Conservation (phyloP, 2,329 filamentous ascomycete genomes). For the Colletotrichum musae region DNA sequence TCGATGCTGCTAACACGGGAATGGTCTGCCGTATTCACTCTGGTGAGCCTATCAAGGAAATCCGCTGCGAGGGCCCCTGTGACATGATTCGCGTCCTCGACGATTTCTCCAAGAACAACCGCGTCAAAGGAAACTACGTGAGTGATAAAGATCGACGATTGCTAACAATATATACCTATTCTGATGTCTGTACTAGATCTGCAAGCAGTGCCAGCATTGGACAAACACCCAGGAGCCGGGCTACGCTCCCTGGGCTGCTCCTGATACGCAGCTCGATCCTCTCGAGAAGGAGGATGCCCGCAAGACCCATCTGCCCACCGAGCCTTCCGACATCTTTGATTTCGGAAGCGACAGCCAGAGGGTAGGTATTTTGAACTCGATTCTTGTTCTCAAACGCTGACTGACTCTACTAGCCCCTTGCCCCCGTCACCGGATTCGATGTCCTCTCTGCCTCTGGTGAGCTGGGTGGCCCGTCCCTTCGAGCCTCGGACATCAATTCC, state of each 20-base stretch:
- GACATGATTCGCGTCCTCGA: slow-evolving; percentile 45
- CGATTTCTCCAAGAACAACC: slow-evolving; percentile 50
- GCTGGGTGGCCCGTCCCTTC: not conserved
- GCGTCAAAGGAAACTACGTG: slow-evolving; percentile 49
- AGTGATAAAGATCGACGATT: slow-evolving; percentile 27
- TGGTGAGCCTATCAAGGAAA: slow-evolving; percentile 44
- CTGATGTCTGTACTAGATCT: slow-evolving; percentile 46
- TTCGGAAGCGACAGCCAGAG: slow-evolving; percentile 13
- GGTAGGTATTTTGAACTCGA: not conserved
- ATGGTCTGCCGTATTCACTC: slow-evolving; percentile 56
- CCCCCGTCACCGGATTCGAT: slow-evolving; percentile 27
- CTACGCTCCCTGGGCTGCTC: slow-evolving; percentile 35
- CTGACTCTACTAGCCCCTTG: slow-evolving; percentile 22
- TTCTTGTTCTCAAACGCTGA: not conserved
- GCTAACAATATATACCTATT: not conserved
- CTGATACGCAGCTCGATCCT: slow-evolving; percentile 14
- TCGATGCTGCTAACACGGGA: slow-evolving; percentile 51
- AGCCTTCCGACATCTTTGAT: slow-evolving; percentile 33
- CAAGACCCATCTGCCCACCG: slow-evolving; percentile 12
- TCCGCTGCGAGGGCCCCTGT: slow-evolving; percentile 52
- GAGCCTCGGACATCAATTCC: not conserved
- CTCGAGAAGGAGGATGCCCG: slow-evolving; percentile 24
- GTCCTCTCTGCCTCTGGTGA: slow-evolving; percentile 2
- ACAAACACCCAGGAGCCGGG: slow-evolving; percentile 52
- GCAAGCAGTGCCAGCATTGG: slow-evolving; percentile 54